These are phyloP conservation scores for Moesziomyces aphidis DNA, from an alignment of 1,284 basidiomycete species.

Conservation along the genomic window DNA sequence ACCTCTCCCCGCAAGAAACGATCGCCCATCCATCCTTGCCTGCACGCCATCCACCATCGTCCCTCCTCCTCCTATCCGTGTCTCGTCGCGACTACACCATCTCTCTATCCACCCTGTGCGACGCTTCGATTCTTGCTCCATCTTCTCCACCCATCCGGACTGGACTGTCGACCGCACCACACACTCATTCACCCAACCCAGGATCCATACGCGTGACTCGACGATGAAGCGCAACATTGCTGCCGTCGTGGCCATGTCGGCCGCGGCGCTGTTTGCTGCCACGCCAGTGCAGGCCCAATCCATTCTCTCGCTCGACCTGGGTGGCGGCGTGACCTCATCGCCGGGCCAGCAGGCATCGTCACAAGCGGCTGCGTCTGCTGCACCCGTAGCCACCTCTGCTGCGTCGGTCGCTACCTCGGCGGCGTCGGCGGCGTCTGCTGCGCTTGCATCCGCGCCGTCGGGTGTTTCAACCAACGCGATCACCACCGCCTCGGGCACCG, in stretches of 20 bases:
- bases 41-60: not conserved
- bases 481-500: slow-evolving; percentile 22
- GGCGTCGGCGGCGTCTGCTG: slow-evolving; percentile 1
- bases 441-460: slow-evolving; percentile 5
- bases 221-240: slow-evolving; percentile 32
- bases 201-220: too few species aligned
- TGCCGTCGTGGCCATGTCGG: slow-evolving; percentile 25
- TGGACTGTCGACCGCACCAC: too few species aligned
- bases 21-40: not conserved
- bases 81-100: not conserved
- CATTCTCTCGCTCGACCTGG: slow-evolving; percentile 28
- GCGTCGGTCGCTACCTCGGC: slow-evolving; percentile 4
- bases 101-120: not conserved
- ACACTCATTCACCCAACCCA: not conserved
- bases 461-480: not conserved
- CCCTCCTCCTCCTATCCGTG: not conserved
- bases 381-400: slow-evolving; percentile 4
- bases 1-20: too few species aligned
- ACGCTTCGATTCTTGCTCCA: slow-evolving; percentile 2
- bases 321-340: slow-evolving; percentile 5
- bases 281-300: slow-evolving; percentile 16
- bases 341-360: slow-evolving; percentile 14
- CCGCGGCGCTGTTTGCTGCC: slow-evolving; percentile 29
- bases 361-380: slow-evolving; percentile 3
- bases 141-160: not conserved